Percentiles rank a stretch among this genome's conserved stretches.
phyloP scores from a whole-genome alignment of 768 basidiomycete genomes.

The Tremella yokohamensis region DNA sequence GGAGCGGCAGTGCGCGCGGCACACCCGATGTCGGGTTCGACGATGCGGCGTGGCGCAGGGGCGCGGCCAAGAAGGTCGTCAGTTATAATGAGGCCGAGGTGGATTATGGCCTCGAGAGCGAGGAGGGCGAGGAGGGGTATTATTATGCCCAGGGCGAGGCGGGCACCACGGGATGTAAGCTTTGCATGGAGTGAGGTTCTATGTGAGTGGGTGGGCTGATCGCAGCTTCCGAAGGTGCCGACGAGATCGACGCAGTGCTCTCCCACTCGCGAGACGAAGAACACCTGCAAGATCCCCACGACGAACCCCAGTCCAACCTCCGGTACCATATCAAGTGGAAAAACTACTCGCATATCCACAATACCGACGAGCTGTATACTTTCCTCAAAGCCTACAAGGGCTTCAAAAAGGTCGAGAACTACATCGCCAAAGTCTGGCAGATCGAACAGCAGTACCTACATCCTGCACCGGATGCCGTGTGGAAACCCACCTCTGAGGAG shows the following conservation, averaged over 20 bases:
- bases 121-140: conserved; percentile 26
- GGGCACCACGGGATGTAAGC: background rate
- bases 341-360: conserved; percentile 93
- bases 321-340: conserved; percentile 99
- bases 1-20: conserved; percentile 9
- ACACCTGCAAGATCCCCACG: conserved; percentile 62
- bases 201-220: too few relatives aligned
- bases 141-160: conserved; percentile 22
- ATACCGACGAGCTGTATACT: conserved; percentile 97
- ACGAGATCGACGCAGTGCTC: conserved; percentile 78
- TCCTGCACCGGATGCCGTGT: conserved; percentile 56
- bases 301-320: conserved; percentile 82
- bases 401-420: conserved; percentile 96
- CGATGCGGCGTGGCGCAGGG: conserved; percentile 35
- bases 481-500: conserved; percentile 77
- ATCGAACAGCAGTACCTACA: conserved; percentile 69
- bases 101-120: conserved; percentile 42
- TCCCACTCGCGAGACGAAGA: conserved; percentile 82
- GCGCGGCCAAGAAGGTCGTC: conserved; percentile 39
- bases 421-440: conserved; percentile 69
- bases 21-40: conserved; percentile 33
- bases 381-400: conserved; percentile 94
- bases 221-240: conserved; percentile 29
- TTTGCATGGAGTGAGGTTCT: too few relatives aligned
- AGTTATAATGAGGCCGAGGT: conserved; percentile 47